These are phyloP conservation scores for Drosera capensis DNA, from an alignment of 148 eudicot genomes.

Conservation along the genomic window DNA sequence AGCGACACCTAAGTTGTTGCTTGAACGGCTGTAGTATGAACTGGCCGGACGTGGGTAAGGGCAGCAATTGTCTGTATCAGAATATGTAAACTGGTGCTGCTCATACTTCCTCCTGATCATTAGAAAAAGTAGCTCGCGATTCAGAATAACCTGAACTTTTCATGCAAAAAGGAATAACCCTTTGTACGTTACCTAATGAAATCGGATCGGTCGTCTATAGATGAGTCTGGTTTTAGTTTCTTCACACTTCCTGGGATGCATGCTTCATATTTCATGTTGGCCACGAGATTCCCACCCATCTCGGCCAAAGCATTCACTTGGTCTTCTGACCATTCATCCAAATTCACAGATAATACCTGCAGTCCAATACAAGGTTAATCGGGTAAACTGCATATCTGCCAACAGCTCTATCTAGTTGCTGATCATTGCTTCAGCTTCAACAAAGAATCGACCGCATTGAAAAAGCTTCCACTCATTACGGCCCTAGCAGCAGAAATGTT, in stretches of 20 bases:
- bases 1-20: conserved; percentile 12
- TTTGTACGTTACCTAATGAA: conserved; percentile 46
- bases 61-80: conserved; percentile 27
- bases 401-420: no score
- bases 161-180: background rate
- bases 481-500: no score
- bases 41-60: conserved; percentile 31
- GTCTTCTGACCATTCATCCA: conserved; percentile 90
- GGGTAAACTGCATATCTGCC: no score
- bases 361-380: background rate
- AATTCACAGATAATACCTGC: conserved; percentile 71
- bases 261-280: conserved; percentile 73
- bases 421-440: no score
- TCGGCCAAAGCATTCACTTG: conserved; percentile 51
- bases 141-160: conserved; percentile 4
- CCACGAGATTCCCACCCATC: conserved; percentile 72
- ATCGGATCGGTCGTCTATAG: conserved; percentile 67
- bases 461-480: no score
- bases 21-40: conserved; percentile 17
- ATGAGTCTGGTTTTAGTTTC: conserved; percentile 68
- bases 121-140: background rate
- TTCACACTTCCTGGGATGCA: conserved; percentile 32
- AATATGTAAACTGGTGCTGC: conserved; percentile 44
- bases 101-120: conserved; percentile 81
- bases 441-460: no score